Evolutionary conservation across 2,329 filamentous ascomycete genomes (phyloP), one percentile per base, ranked within the genome.

Genomic region (Botrytis cinerea): DNA sequence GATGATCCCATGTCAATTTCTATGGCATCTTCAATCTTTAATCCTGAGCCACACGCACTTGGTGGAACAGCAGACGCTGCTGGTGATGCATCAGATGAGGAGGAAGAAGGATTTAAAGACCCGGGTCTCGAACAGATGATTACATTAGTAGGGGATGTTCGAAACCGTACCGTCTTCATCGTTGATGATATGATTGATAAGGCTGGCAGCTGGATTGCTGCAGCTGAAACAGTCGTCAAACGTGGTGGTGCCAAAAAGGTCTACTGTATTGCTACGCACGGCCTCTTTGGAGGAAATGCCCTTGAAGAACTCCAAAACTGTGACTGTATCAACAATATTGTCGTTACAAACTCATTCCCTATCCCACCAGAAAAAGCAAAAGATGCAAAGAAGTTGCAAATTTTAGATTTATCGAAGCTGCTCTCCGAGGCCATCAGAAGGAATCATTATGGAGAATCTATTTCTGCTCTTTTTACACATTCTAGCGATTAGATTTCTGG

Each of bases 181-280:
- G 93, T 99, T 68, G 96, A 99, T 82, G 96, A 99, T 82, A 98
- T 99, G 93, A 98, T 99, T 80, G 96, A 99, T 84, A 98, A 97
- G 84, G 91, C 94, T 16, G 93, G 92, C 22, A 97, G 94, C 10
- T 99, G 96, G 96, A 97, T 99, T 78, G 95, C 95, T 9, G 96
- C 96, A 10, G 96, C 96, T 20, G 96, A 99, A 85, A 97, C 95
- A 1, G 95, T 97, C 2, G 93, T 97, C 71, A 98, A 98, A 86
- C 90, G 92, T 76, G 97, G 96, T 76, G 89, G 90, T 62, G 96
- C 96, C 1, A 97, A 93, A 78, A 96, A 93, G 83, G 96, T 99
- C 51, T 98, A 97, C 83, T 97, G 94, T 86, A 97, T 99, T 85
- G 96, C 95, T 12, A 98, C 96, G 0, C 96, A 99, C 80, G 96